Percentiles rank a stretch among this genome's conserved stretches.
These are phyloP conservation scores for Kazachstania africana DNA, from an alignment of 805 yeast genomes.

Conservation along the genomic window DNA sequence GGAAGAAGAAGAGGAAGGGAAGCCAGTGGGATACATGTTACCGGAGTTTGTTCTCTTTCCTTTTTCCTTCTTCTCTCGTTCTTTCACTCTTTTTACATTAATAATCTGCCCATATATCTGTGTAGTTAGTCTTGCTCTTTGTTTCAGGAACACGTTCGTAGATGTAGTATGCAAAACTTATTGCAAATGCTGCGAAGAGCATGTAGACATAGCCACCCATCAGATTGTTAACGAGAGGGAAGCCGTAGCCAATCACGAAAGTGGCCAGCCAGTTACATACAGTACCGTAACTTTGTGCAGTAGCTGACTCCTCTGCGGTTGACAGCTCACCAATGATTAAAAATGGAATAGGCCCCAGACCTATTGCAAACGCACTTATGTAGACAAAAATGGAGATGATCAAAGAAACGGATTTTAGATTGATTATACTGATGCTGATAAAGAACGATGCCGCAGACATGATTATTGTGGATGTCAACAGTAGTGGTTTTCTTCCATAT, in stretches of 20 bases:
- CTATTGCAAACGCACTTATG: slow-evolving; percentile 79
- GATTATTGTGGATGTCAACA: slow-evolving; percentile 49
- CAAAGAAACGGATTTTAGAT: slow-evolving; percentile 36
- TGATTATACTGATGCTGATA: slow-evolving; percentile 55
- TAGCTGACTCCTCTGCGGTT: slow-evolving; percentile 55
- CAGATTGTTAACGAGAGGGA: slow-evolving; percentile 56
- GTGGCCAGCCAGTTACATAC: slow-evolving; percentile 87
- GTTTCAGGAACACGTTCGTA: slow-evolving; percentile 26
- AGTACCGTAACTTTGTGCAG: slow-evolving; percentile 90
- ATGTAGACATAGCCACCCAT: slow-evolving; percentile 75
- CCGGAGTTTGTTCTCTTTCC: no score
- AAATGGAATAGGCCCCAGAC: slow-evolving; percentile 94
- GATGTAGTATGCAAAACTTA: slow-evolving; percentile 29
- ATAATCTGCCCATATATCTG: slow-evolving; percentile 13
- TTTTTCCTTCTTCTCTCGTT: no score
- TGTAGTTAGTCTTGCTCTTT: slow-evolving; percentile 11
- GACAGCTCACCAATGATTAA: slow-evolving; percentile 81
- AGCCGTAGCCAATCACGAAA: slow-evolving; percentile 64
- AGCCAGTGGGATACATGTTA: no score
- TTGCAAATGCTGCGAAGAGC: slow-evolving; percentile 53
- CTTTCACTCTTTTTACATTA: no score
- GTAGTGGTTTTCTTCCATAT: slow-evolving; percentile 62
- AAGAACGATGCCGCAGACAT: slow-evolving; percentile 58
- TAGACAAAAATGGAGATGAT: slow-evolving; percentile 58
- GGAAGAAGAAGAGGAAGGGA: no score